A percentile compares a stretch with the other conserved stretches of the same genome.
These are phyloP conservation scores for Epichloe scottii DNA, from an alignment of 2,329 filamentous ascomycete genomes.

Conservation along the genomic window DNA sequence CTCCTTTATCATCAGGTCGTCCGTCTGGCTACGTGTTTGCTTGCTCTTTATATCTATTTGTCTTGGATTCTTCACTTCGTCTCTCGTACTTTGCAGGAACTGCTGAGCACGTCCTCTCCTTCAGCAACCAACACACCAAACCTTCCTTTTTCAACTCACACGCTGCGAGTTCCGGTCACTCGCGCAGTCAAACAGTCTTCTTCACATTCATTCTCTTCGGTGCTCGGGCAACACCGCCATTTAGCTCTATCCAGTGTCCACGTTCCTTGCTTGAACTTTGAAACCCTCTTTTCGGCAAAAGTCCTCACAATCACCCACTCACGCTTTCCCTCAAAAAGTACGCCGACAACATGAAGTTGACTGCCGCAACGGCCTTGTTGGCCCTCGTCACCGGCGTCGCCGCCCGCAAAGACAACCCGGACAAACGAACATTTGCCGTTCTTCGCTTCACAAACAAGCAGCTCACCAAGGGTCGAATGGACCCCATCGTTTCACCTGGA, in stretches of 20 bases:
- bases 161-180: conserved; percentile 12
- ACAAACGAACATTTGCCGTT: conserved; percentile 48
- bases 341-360: conserved; percentile 23
- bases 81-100: conserved; percentile 8
- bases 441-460: conserved; percentile 57
- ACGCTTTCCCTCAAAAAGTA: not conserved
- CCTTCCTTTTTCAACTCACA: conserved; percentile 9
- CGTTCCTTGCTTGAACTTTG: conserved; percentile 1
- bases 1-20: conserved; percentile 3
- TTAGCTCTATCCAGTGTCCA: not conserved
- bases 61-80: not conserved
- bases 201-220: conserved; percentile 15
- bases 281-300: not conserved
- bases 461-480: conserved; percentile 48
- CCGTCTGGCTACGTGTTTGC: conserved; percentile 6
- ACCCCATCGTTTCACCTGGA: conserved; percentile 58
- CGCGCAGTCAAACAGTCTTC: conserved; percentile 10
- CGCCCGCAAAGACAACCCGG: conserved; percentile 29
- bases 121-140: conserved; percentile 11
- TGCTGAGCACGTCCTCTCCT: conserved; percentile 26
- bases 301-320: not conserved
- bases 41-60: conserved; percentile 7
- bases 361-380: conserved; percentile 19
- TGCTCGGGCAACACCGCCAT: conserved; percentile 23
- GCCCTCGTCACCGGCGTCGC: conserved; percentile 25